Conservation (phyloP, 2,329 filamentous ascomycete species). For the Beauveria asiatica region DNA sequence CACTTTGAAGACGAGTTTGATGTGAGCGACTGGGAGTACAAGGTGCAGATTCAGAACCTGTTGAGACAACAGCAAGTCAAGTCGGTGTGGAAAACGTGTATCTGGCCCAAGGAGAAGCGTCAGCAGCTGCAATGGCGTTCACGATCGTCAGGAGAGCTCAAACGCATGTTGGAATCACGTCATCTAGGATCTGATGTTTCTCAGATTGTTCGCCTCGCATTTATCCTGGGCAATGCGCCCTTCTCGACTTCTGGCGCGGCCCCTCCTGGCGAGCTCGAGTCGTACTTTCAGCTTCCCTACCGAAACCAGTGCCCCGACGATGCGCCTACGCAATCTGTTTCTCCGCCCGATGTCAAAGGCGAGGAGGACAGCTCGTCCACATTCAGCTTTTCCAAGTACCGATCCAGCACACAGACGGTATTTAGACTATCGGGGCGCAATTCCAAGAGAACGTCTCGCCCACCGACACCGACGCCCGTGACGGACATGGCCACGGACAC, state of each 20-base stretch:
- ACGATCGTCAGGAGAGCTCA: slow-evolving; percentile 34
- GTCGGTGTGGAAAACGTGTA: slow-evolving; percentile 36
- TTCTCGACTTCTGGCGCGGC: slow-evolving; percentile 28
- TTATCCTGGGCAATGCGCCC: slow-evolving; percentile 33
- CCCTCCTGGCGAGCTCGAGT: slow-evolving; percentile 30
- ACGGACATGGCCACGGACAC: slow-evolving; percentile 18
- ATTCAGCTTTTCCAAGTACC: slow-evolving; percentile 20
- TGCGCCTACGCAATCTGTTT: slow-evolving; percentile 19
- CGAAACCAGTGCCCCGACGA: slow-evolving; percentile 29
- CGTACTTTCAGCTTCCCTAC: slow-evolving; percentile 30
- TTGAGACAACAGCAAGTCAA: slow-evolving; percentile 35
- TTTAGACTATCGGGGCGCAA: slow-evolving; percentile 25
- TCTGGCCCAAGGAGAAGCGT: slow-evolving; percentile 36
- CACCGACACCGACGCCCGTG: slow-evolving; percentile 25
- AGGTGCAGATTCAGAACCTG: slow-evolving; percentile 34
- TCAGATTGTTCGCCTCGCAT: slow-evolving; percentile 34
- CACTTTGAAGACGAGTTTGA: slow-evolving; percentile 36
- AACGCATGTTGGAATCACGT: slow-evolving; percentile 36
- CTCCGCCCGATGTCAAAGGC: slow-evolving; percentile 16
- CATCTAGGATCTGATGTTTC: slow-evolving; percentile 33
- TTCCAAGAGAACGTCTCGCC: slow-evolving; percentile 27
- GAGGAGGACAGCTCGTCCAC: slow-evolving; percentile 22
- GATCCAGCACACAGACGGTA: slow-evolving; percentile 22
- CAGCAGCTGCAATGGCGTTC: slow-evolving; percentile 32
- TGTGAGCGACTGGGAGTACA: slow-evolving; percentile 36